Conservation (phyloP, 495 filamentous ascomycete species). For the Talaromyces trachyspermus region DNA sequence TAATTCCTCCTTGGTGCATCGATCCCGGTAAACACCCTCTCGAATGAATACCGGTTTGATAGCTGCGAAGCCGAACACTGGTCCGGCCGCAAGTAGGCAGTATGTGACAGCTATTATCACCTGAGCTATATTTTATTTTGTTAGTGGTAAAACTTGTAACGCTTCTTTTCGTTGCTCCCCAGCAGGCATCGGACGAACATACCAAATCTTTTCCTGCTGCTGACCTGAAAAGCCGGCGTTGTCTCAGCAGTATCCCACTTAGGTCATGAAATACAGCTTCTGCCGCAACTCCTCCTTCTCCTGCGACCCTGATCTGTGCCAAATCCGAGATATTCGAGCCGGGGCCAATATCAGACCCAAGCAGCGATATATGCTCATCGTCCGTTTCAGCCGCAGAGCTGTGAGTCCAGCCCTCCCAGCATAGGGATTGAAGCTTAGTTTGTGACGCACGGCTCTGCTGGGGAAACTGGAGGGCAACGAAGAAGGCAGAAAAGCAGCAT, state of each 20-base stretch:
- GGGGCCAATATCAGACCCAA: conserved; percentile 6
- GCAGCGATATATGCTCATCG: conserved; percentile 22
- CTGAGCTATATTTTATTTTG: conserved; percentile 20
- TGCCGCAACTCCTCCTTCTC: not conserved
- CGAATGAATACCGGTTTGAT: conserved; percentile 68
- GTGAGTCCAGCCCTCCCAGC: conserved; percentile 36
- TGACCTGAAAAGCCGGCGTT: conserved; percentile 63
- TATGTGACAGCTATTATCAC: conserved; percentile 58
- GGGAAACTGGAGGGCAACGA: conserved; percentile 36
- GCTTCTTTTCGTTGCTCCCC: too few relatives aligned
- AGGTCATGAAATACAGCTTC: conserved; percentile 9
- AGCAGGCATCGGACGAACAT: conserved; percentile 19
- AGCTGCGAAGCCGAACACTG: conserved; percentile 72
- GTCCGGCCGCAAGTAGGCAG: conserved; percentile 72
- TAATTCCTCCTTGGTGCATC: conserved; percentile 53
- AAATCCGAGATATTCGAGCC: not conserved
- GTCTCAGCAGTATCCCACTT: conserved; percentile 29
- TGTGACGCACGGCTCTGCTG: conserved; percentile 15
- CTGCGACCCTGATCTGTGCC: not conserved
- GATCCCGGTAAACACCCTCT: conserved; percentile 64
- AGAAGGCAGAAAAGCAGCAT: conserved; percentile 21
- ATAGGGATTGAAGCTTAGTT: conserved; percentile 40
- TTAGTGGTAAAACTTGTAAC: conserved; percentile 8
- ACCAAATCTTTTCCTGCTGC: conserved; percentile 56
- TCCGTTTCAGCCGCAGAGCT: conserved; percentile 21